A percentile compares a stretch with the other conserved stretches of the same genome.
phyloP scores from a whole-genome alignment of 306 rosid genomes.

The Glycine latifolia region DNA sequence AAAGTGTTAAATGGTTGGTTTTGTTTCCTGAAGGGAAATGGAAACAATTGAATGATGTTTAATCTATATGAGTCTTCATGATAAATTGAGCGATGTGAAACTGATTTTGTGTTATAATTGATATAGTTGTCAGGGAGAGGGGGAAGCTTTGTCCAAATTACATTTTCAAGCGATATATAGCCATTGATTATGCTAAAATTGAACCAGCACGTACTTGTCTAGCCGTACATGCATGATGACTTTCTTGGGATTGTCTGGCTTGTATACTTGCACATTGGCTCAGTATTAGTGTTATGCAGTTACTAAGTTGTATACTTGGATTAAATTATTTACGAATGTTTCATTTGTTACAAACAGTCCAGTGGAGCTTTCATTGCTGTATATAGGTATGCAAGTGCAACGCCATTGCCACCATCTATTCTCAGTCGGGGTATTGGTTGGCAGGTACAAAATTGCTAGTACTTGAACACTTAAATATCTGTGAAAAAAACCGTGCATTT shows the following conservation, averaged over 20 bases:
- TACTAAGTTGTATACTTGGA: neutral
- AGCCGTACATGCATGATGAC: neutral
- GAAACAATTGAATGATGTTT: neutral
- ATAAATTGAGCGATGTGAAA: neutral
- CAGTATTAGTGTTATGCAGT: neutral
- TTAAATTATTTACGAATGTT: conserved; percentile 25
- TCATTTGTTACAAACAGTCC: conserved; percentile 63
- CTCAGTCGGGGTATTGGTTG: conserved; percentile 97
- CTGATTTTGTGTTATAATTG: neutral
- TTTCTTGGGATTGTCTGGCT: conserved; percentile 24
- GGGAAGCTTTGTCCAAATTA: neutral
- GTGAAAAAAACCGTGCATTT: neutral
- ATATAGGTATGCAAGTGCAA: conserved; percentile 93
- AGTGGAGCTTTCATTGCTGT: conserved; percentile 89
- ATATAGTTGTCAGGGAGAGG: neutral
- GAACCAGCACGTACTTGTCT: neutral
- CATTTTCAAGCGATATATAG: conserved; percentile 24
- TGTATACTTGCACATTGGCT: neutral
- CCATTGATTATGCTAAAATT: neutral
- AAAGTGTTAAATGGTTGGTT: neutral
- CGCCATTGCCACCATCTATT: conserved; percentile 87
- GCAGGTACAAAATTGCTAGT: conserved; percentile 70
- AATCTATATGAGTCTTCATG: conserved; percentile 8
- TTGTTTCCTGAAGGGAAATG: conserved; percentile 3
- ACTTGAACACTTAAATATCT: conserved; percentile 8